A percentile compares a stretch with the other conserved stretches of the same genome.
Conservation (phyloP, 805 yeast species). For the Cyberlindnera euphorbiae region DNA sequence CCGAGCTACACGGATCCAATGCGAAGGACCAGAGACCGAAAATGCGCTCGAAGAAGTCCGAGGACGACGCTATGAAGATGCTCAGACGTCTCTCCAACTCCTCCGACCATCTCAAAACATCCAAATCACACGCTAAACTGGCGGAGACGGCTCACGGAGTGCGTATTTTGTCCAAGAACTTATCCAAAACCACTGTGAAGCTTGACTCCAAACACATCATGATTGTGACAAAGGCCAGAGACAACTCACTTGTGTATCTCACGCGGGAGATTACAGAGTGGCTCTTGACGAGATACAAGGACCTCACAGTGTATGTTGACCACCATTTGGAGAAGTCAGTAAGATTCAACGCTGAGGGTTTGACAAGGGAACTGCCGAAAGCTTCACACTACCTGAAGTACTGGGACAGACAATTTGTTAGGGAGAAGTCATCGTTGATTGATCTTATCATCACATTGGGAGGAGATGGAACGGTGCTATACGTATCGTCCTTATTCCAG, state of each 20-base stretch:
- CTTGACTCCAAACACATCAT: conserved; percentile 65
- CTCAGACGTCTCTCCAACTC: conserved; percentile 23
- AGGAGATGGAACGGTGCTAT: conserved; percentile 94
- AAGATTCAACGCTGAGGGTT: conserved; percentile 55
- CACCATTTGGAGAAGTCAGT: conserved; percentile 54
- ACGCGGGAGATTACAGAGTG: conserved; percentile 80
- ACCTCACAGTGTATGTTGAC: conserved; percentile 66
- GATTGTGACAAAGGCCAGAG: conserved; percentile 88
- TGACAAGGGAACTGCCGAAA: conserved; percentile 43
- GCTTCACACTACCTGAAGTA: conserved; percentile 46
- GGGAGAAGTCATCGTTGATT: conserved; percentile 37
- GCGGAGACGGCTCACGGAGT: conserved; percentile 83
- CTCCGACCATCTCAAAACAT: conserved; percentile 45
- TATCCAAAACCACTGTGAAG: conserved; percentile 66
- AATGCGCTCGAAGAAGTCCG: conserved; percentile 5
- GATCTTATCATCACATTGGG: conserved; percentile 88
- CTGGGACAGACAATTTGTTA: conserved; percentile 65
- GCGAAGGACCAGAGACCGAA: no score
- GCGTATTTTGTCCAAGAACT: conserved; percentile 65
- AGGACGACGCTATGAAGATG: conserved; percentile 21
- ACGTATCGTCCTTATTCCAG: conserved; percentile 83
- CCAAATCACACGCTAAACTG: conserved; percentile 65
- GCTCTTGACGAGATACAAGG: conserved; percentile 44
- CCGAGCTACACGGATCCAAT: no score
- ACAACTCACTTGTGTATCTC: conserved; percentile 66